Percentiles rank a stretch among this genome's conserved stretches.
Evolutionary conservation across 139 green algal genomes (phyloP).

Genomic region (Klebsormidium nitens): DNA sequence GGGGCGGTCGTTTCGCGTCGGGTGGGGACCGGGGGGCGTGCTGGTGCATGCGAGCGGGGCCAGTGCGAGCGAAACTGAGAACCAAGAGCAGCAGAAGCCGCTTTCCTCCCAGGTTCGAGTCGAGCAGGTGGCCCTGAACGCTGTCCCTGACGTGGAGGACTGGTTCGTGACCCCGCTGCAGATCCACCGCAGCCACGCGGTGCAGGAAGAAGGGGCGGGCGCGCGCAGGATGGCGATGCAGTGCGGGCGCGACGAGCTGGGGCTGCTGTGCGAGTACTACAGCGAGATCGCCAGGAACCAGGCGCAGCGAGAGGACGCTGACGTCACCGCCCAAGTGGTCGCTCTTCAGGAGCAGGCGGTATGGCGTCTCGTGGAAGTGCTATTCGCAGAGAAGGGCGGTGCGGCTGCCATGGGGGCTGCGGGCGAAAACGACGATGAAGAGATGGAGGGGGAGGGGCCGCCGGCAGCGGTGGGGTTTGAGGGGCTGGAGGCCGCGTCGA

Average conservation of each 20-base stretch:
- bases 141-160: no score
- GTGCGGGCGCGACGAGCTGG: background rate
- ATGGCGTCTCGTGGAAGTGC: slow-evolving; percentile 65
- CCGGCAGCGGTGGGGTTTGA: background rate
- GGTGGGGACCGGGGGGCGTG: slow-evolving; percentile 62
- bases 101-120: slow-evolving; percentile 14
- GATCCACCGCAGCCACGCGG: background rate
- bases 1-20: slow-evolving; percentile 59
- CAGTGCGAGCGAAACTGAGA: background rate
- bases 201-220: background rate
- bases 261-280: background rate
- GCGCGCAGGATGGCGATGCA: background rate
- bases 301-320: background rate
- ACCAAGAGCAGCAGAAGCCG: slow-evolving; percentile 11
- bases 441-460: background rate
- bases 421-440: background rate
- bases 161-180: no score
- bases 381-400: slow-evolving; percentile 37
- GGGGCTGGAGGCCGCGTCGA: slow-evolving; percentile 10
- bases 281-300: background rate
- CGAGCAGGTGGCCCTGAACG: slow-evolving; percentile 26
- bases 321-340: background rate
- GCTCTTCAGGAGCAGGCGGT: slow-evolving; percentile 52
- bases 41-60: slow-evolving; percentile 39
- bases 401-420: background rate